phyloP scores from a whole-genome alignment of 2,329 filamentous ascomycete species.

The Fusarium sp. region DNA sequence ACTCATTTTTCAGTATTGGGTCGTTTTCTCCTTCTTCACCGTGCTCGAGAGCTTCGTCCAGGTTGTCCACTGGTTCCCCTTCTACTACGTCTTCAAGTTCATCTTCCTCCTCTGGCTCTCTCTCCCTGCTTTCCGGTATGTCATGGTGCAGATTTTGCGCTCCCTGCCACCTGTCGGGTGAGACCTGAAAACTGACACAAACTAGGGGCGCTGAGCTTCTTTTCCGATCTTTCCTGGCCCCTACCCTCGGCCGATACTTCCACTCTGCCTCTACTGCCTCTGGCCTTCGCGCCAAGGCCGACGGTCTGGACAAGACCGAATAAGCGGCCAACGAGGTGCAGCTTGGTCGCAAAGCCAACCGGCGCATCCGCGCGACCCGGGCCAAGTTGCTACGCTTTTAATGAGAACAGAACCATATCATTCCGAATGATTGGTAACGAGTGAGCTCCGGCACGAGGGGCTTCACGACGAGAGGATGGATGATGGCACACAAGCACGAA shows the following conservation, averaged over 20 bases:
- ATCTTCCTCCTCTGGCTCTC: slow-evolving; percentile 97
- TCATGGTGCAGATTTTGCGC: slow-evolving; percentile 35
- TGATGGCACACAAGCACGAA: slow-evolving; percentile 27
- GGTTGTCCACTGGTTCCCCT: slow-evolving; percentile 95
- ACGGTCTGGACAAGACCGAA: slow-evolving; percentile 78
- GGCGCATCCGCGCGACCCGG: slow-evolving; percentile 37
- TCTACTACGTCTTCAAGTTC: slow-evolving; percentile 99
- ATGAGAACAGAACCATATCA: slow-evolving; percentile 30
- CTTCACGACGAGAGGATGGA: slow-evolving; percentile 20
- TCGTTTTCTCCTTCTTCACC: slow-evolving; percentile 85
- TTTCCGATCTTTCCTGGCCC: slow-evolving; percentile 95
- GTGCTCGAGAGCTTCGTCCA: slow-evolving; percentile 85
- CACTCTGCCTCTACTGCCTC: slow-evolving; percentile 78
- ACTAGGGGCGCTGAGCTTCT: slow-evolving; percentile 91
- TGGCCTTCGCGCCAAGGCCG: slow-evolving; percentile 90
- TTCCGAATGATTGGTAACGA: slow-evolving; percentile 18
- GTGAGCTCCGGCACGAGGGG: slow-evolving; percentile 18
- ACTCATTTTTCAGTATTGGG: slow-evolving; percentile 78
- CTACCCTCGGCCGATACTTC: slow-evolving; percentile 95
- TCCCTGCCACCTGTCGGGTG: slow-evolving; percentile 15
- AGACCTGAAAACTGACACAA: slow-evolving; percentile 29
- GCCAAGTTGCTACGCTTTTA: slow-evolving; percentile 36
- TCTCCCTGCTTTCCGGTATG: slow-evolving; percentile 92
- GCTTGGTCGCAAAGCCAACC: slow-evolving; percentile 46
- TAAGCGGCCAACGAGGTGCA: slow-evolving; percentile 54